These are phyloP conservation scores for Ogataea dorogensis DNA, from an alignment of 805 yeast genomes.

Conservation along the genomic window DNA sequence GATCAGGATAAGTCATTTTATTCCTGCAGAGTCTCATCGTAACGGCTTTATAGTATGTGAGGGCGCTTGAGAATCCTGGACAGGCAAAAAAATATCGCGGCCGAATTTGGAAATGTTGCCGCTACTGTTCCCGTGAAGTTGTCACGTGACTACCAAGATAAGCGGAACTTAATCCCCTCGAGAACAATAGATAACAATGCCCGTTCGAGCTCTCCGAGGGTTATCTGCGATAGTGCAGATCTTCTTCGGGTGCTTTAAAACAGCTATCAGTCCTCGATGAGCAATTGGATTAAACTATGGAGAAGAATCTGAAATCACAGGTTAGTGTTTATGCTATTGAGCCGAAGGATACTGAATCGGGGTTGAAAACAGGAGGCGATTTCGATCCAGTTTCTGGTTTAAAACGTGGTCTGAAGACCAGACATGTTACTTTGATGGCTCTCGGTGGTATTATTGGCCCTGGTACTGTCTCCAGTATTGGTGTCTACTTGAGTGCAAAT, in stretches of 20 bases:
- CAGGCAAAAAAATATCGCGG: too few relatives aligned
- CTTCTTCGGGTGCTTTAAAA: too few relatives aligned
- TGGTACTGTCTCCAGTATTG: conserved; percentile 49
- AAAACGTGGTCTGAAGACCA: conserved; percentile 46
- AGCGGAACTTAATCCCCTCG: not conserved
- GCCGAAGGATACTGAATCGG: conserved; percentile 1
- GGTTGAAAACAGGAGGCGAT: not conserved
- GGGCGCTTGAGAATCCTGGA: not conserved
- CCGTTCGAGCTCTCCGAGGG: too few relatives aligned
- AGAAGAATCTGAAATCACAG: conserved; percentile 3
- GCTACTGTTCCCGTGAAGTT: not conserved
- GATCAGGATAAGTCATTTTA: conserved; percentile 9
- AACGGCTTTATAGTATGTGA: too few relatives aligned
- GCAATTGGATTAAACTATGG: not conserved
- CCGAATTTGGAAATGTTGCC: not conserved
- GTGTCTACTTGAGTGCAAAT: conserved; percentile 42
- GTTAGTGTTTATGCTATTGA: conserved; percentile 1
- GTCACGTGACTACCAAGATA: conserved; percentile 1
- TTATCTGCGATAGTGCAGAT: not conserved
- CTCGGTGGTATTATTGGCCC: conserved; percentile 58
- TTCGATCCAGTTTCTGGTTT: conserved; percentile 36
- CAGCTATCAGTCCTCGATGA: too few relatives aligned
- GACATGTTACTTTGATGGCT: conserved; percentile 51
- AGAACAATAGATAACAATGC: conserved; percentile 4
- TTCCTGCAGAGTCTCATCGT: not conserved